A percentile compares a stretch with the other conserved stretches of the same genome.
phyloP scores from a whole-genome alignment of 768 basidiomycete species.

The Pleurotus cornucopiae region DNA sequence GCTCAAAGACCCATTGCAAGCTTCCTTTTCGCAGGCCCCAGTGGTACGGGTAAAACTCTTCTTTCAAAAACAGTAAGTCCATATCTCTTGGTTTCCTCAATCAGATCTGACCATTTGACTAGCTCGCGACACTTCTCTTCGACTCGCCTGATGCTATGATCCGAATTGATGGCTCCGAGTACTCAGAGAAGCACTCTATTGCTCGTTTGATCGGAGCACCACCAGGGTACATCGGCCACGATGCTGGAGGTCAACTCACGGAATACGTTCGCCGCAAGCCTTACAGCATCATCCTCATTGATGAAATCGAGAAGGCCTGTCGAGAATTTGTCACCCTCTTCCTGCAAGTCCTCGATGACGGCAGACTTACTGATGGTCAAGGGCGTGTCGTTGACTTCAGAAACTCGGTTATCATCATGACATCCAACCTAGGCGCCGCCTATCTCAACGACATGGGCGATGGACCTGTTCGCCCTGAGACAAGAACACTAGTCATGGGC shows the following conservation, averaged over 20 bases:
- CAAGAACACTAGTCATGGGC: conserved; percentile 66
- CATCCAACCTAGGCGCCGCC: conserved; percentile 83
- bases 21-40: conserved; percentile 90
- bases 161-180: conserved; percentile 89
- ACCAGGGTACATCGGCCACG: conserved; percentile 90
- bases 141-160: conserved; percentile 91
- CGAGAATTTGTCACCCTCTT: conserved; percentile 53
- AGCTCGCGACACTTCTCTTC: conserved; percentile 88
- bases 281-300: conserved; percentile 81
- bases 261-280: conserved; percentile 92
- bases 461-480: conserved; percentile 59
- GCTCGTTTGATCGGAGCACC: conserved; percentile 55
- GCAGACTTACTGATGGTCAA: conserved; percentile 88
- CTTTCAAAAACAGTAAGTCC: conserved; percentile 79
- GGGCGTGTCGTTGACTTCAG: conserved; percentile 86
- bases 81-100: background rate
- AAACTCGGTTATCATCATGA: conserved; percentile 93
- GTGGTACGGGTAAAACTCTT: conserved; percentile 88
- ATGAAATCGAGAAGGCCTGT: conserved; percentile 90
- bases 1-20: conserved; percentile 85
- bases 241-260: conserved; percentile 85
- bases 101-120: conserved; percentile 12
- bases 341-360: conserved; percentile 86
- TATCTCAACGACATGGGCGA: conserved; percentile 73
- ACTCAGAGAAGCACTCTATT: conserved; percentile 70